phyloP scores from a whole-genome alignment of 768 basidiomycete species.

The Lactarius vividus region DNA sequence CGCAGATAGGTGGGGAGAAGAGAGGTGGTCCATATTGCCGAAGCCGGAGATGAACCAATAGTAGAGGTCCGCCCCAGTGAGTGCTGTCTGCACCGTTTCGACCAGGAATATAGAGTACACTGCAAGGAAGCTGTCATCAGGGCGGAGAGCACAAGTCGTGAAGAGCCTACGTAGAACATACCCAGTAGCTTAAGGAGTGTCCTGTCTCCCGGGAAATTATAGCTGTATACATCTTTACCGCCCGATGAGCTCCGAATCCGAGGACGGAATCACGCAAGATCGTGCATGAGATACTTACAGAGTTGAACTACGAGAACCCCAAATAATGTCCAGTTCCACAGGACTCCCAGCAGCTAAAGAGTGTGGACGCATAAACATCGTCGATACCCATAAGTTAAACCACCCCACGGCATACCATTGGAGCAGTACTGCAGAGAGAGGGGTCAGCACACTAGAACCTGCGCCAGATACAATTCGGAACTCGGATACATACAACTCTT shows the following conservation, averaged over 20 bases:
- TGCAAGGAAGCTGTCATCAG: slow-evolving; percentile 10
- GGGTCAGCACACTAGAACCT: background rate
- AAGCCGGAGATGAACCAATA: slow-evolving; percentile 35
- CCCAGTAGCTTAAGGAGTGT: slow-evolving; percentile 8
- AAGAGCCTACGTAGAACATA: background rate
- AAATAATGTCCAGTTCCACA: slow-evolving; percentile 33
- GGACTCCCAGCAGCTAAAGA: slow-evolving; percentile 2
- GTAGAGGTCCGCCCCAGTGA: slow-evolving; percentile 32
- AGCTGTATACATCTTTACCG: slow-evolving; percentile 17
- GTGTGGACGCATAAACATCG: too few relatives aligned
- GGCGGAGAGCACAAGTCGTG: too few relatives aligned
- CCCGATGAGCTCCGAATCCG: background rate
- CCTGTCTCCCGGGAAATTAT: slow-evolving; percentile 15
- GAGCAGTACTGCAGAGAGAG: background rate
- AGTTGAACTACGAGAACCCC: slow-evolving; percentile 34
- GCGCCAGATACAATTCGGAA: background rate
- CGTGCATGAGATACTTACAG: slow-evolving; percentile 27
- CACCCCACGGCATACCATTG: too few relatives aligned
- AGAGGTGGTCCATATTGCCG: slow-evolving; percentile 31
- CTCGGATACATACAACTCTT: background rate
- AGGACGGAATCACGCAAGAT: background rate
- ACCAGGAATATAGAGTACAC: slow-evolving; percentile 32
- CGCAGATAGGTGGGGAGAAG: slow-evolving; percentile 26
- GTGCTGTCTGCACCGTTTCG: slow-evolving; percentile 31
- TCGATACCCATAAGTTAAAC: too few relatives aligned